Percentiles rank a stretch among this genome's conserved stretches.
Evolutionary conservation across 1,284 basidiomycete genomes (phyloP).

Genomic region (Heterobasidion occidentale): DNA sequence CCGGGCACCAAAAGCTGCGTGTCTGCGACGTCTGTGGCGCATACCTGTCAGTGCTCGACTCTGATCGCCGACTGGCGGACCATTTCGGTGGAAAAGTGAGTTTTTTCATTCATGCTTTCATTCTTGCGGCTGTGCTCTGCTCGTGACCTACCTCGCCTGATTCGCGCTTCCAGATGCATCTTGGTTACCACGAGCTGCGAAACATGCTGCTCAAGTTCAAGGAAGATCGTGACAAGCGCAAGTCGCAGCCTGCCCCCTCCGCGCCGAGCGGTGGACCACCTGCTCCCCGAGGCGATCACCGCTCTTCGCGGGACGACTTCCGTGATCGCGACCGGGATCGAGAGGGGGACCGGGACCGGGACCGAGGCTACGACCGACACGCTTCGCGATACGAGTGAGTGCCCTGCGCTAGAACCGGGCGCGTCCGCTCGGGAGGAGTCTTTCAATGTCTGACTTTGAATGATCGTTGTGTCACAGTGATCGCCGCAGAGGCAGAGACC

Average conservation of each 20-base stretch:
- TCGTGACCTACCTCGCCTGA: conserved; percentile 1
- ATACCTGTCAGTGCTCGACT: conserved; percentile 95
- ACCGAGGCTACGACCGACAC: conserved; percentile 65
- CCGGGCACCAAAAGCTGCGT: conserved; percentile 97
- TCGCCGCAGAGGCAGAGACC: conserved; percentile 64
- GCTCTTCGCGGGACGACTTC: conserved; percentile 14
- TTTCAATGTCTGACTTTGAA: conserved; percentile 16
- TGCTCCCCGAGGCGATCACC: conserved; percentile 16
- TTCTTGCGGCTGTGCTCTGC: background rate
- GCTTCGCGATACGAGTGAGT: conserved; percentile 72
- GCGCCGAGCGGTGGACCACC: conserved; percentile 22
- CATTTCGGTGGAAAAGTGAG: conserved; percentile 98
- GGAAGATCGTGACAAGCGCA: conserved; percentile 81
- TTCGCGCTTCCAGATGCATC: conserved; percentile 72
- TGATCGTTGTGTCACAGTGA: conserved; percentile 31
- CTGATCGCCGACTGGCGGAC: conserved; percentile 96
- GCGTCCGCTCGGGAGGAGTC: background rate
- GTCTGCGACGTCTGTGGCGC: conserved; percentile 99
- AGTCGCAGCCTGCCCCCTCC: conserved; percentile 39
- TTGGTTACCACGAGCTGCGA: conserved; percentile 96
- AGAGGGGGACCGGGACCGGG: conserved; percentile 52
- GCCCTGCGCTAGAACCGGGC: conserved; percentile 1
- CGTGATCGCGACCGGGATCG: conserved; percentile 29
- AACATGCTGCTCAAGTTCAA: conserved; percentile 88
- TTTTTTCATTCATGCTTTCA: background rate